Conservation (phyloP, 2,329 filamentous ascomycete genomes). For the Cordyceps cateniannulata region DNA sequence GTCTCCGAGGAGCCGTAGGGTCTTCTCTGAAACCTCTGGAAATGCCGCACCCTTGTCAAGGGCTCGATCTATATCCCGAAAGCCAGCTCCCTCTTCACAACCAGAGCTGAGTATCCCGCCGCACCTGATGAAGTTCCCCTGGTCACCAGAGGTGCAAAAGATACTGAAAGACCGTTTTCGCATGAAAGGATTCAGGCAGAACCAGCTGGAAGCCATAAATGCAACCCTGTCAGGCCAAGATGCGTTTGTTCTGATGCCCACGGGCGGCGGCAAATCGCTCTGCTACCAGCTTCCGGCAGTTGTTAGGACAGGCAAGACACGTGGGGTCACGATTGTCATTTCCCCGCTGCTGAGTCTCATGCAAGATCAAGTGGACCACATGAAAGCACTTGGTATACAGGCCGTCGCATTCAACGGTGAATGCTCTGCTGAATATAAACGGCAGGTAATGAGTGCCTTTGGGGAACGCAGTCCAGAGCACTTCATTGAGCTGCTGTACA, state of each 20-base stretch:
- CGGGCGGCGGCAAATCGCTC: constrained; percentile 90
- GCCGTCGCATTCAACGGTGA: constrained; percentile 80
- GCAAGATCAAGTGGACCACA: constrained; percentile 90
- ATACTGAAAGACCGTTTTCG: constrained; percentile 79
- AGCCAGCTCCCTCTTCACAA: constrained; percentile 13
- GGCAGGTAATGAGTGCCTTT: constrained; percentile 59
- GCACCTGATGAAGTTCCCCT: constrained; percentile 59
- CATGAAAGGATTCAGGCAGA: constrained; percentile 78
- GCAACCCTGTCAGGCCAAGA: constrained; percentile 82
- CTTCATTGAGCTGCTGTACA: constrained; percentile 80
- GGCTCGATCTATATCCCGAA: constrained; percentile 27
- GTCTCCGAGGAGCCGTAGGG: constrained; percentile 26
- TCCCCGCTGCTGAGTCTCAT: constrained; percentile 92
- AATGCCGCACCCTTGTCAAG: constrained; percentile 32
- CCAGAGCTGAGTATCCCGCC: constrained; percentile 35
- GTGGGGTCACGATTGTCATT: constrained; percentile 87
- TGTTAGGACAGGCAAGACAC: constrained; percentile 70
- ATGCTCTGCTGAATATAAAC: constrained; percentile 54
- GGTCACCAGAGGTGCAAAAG: constrained; percentile 79
- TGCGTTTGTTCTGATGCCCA: constrained; percentile 95
- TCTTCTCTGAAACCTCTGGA: constrained; percentile 43
- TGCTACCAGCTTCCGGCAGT: constrained; percentile 94
- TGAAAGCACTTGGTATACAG: constrained; percentile 66
- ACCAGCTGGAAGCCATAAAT: constrained; percentile 94
- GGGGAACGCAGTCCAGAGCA: constrained; percentile 61